Evolutionary conservation across 768 basidiomycete genomes (phyloP), one percentile per base, ranked within the genome.

Genomic region (Pleurotus platypus): DNA sequence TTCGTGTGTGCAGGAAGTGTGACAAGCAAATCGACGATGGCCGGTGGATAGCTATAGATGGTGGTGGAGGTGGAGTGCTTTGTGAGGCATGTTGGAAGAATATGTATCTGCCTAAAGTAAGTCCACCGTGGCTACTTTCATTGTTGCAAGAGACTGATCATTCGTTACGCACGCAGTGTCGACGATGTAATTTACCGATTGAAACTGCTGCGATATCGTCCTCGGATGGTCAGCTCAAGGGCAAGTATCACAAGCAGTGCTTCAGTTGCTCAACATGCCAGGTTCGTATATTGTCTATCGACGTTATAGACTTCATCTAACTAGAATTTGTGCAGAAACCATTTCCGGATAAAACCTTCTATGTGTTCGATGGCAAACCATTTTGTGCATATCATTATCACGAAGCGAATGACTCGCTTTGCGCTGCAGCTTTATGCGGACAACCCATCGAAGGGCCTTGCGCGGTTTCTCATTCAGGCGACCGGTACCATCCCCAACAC

Each of bases 51-150:
- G 79, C 77, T 66, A 86, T 85, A 71, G 92, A 87, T 67, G 81
- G 77, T n/a, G 87, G 82, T 57, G 82, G 73, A 39, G 87, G 83
- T 56, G 83, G 73, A 38, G 85, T 93, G 38, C 72, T 97, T 63
- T 97, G 95, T 69, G 95, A 94, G 66, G 73, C 71, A 64, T 95
- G 94, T 69, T 97, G 94, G 94, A 97, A 96, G 78, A 86, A 90
- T 65, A 89, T 95, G 87, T 97, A 96, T 75, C 72, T 97, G 60
- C 94, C 94, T 59, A 94, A 93, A 77, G 92, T 90, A 60, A 42
- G 82, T 69, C 60, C 55, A 38, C 49, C 49, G 46, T 37, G 51
- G 53, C 45, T 49, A 57, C 45, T 57, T 55, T 61, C 38, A 13
- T 37, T 16, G 47, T 47, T 58, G 47, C 46, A 30, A 50, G 50